Evolutionary conservation across 441 rosid species (phyloP).

Genomic region (Manihot esculenta): DNA sequence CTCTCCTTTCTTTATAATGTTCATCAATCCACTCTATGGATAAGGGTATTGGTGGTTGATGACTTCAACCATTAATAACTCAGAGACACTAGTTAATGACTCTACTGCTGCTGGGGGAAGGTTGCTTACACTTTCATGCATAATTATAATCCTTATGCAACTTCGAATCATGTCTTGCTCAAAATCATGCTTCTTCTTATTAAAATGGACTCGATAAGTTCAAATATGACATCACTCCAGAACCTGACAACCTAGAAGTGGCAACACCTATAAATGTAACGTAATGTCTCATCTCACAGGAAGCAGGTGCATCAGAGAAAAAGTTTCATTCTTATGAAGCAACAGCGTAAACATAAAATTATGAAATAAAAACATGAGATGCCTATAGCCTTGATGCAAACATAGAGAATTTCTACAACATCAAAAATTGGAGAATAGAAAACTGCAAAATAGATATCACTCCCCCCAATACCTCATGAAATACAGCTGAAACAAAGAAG

Average conservation of each 20-base stretch:
- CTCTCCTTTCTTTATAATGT: too few relatives aligned
- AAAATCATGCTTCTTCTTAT: not conserved
- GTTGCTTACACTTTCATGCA: not conserved
- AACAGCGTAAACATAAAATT: not conserved
- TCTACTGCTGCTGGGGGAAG: not conserved
- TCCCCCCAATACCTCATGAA: conserved; percentile 73
- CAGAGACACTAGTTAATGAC: not conserved
- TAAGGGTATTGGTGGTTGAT: not conserved
- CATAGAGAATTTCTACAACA: not conserved
- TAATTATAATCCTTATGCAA: not conserved
- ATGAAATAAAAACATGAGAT: not conserved
- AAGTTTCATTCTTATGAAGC: not conserved
- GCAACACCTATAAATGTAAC: not conserved
- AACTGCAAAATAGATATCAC: not conserved
- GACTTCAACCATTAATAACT: not conserved
- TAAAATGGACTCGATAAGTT: not conserved
- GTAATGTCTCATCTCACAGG: not conserved
- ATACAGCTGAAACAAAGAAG: conserved; percentile 86
- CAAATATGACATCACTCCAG: not conserved
- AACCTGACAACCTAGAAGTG: too few relatives aligned
- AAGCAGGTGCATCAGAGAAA: not conserved
- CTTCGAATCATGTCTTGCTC: not conserved
- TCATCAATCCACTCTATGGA: not conserved
- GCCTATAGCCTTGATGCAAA: not conserved
- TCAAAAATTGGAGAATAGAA: not conserved